Evolutionary conservation across 495 filamentous ascomycete species (phyloP).

Genomic region (Parathielavia hyrcaniae): DNA sequence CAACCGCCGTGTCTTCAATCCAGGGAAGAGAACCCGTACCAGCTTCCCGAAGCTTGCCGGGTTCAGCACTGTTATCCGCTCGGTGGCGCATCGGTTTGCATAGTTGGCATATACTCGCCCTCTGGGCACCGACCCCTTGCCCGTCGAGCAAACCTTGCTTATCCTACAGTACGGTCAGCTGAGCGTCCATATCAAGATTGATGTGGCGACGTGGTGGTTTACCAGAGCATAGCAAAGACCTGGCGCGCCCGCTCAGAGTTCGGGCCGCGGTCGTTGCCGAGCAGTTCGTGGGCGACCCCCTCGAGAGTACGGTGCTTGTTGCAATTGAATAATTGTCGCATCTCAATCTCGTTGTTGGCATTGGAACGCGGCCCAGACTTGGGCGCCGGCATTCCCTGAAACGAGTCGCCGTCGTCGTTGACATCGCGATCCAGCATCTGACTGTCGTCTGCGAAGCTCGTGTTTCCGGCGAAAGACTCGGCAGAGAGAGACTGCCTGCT

Average conservation of each 20-base stretch:
- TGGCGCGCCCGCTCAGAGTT: conserved; percentile 93
- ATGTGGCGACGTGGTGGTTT: conserved; percentile 26
- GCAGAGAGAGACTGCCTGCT: conserved; percentile 47
- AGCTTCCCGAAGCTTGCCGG: conserved; percentile 97
- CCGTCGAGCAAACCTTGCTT: conserved; percentile 70
- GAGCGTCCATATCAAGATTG: conserved; percentile 10
- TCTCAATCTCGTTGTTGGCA: conserved; percentile 83
- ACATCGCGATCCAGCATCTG: conserved; percentile 63
- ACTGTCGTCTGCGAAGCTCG: conserved; percentile 61
- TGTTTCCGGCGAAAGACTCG: conserved; percentile 51
- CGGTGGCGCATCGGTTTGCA: conserved; percentile 79
- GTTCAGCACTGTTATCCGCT: conserved; percentile 87
- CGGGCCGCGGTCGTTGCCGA: conserved; percentile 55
- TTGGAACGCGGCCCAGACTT: conserved; percentile 63
- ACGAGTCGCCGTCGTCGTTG: conserved; percentile 57
- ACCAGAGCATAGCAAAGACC: conserved; percentile 98
- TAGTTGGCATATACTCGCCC: conserved; percentile 93
- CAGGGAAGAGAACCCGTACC: conserved; percentile 90
- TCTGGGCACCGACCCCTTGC: conserved; percentile 77
- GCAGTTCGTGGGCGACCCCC: conserved; percentile 75
- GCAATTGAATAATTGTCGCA: conserved; percentile 72
- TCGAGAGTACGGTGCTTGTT: conserved; percentile 69
- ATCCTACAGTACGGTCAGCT: conserved; percentile 53
- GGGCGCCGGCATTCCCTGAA: conserved; percentile 44
- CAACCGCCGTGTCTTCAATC: conserved; percentile 82